These are phyloP conservation scores for Dorcoceras hygrometricum DNA, from an alignment of 257 asterid genomes.

Conservation along the genomic window DNA sequence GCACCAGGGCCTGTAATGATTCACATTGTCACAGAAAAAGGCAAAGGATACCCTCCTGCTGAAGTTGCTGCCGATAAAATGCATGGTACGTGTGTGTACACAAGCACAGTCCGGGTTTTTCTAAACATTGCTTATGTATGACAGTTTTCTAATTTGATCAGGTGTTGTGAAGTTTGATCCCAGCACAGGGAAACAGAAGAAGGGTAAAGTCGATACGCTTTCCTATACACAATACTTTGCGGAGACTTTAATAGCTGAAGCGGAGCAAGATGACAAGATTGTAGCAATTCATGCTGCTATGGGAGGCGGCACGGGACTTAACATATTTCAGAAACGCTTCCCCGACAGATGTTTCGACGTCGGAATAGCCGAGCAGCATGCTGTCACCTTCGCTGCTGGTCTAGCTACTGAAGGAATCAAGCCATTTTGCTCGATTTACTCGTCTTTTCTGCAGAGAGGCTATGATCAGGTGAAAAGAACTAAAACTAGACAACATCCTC, in stretches of 20 bases:
- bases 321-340: slow-evolving; percentile 49
- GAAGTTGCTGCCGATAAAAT: slow-evolving; percentile 58
- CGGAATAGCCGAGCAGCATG: slow-evolving; percentile 72
- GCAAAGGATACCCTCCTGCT: slow-evolving; percentile 68
- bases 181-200: slow-evolving; percentile 47
- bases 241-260: slow-evolving; percentile 49
- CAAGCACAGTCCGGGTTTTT: background rate
- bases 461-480: slow-evolving; percentile 49
- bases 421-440: slow-evolving; percentile 67
- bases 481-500: no score
- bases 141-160: background rate
- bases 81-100: slow-evolving; percentile 48
- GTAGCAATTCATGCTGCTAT: slow-evolving; percentile 79
- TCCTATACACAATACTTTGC: slow-evolving; percentile 66
- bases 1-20: slow-evolving; percentile 56
- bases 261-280: slow-evolving; percentile 47
- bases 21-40: slow-evolving; percentile 59
- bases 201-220: slow-evolving; percentile 31
- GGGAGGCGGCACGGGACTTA: slow-evolving; percentile 80
- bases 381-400: slow-evolving; percentile 73
- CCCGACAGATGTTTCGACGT: slow-evolving; percentile 61
- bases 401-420: slow-evolving; percentile 64
- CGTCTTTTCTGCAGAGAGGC: slow-evolving; percentile 68
- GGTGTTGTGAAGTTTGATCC: slow-evolving; percentile 70
- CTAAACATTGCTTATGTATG: background rate